Base-by-base conservation (phyloP, 495 filamentous ascomycete genomes). In the Lichina pygmaea region DNA sequence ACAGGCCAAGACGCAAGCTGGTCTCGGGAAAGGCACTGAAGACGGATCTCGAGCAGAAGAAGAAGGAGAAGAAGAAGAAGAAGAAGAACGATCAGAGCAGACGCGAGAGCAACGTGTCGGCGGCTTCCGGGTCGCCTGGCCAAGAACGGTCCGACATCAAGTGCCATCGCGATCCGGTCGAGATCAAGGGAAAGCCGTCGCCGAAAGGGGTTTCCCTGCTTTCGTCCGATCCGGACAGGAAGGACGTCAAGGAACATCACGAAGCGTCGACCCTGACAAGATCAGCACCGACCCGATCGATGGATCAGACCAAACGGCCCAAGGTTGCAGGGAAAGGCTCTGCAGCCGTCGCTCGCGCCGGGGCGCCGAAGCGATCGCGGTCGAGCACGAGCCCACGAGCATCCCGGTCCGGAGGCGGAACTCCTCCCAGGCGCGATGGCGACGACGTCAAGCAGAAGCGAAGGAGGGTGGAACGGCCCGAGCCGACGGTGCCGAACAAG, bases 21-120 rank as follows among this genome's bases (percentile, higher is more conserved):
- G 60, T 77, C 16, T 74, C 72, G 11, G 66, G 69, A 5, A 66
- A 66, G 47, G 72, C 72, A 33, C 52, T 73, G 16, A 69, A 70
- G 49, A 66, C 65, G 37, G 24, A 24, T 24, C 24, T 24, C 24
- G 24, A 24, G 24, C 2, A 24, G 24, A 24, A 24, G 24, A 24
- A 24, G 24, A 24, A 4, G 24, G 4, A 24, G 24, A 24, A 24
- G 24, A 24, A 24, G 24, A 24, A 24, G 24, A 24, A 4, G 24
- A 24, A 24, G 24, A 24, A 4, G 24, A 24, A 24, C 2, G 69
- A 73, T 41, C 66, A 66, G 51, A 52, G 61, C 43, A 36, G 51
- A 34, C 49, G 50, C 30, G 44, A 48, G 3, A 57, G 52, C 36
- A 43, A 50, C 43, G 12, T 33, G 6, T 48, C 46, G 9, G 31